Evolutionary conservation across 208 protist genomes (phyloP).

Genomic region (Trypanosomatidae sp.): DNA sequence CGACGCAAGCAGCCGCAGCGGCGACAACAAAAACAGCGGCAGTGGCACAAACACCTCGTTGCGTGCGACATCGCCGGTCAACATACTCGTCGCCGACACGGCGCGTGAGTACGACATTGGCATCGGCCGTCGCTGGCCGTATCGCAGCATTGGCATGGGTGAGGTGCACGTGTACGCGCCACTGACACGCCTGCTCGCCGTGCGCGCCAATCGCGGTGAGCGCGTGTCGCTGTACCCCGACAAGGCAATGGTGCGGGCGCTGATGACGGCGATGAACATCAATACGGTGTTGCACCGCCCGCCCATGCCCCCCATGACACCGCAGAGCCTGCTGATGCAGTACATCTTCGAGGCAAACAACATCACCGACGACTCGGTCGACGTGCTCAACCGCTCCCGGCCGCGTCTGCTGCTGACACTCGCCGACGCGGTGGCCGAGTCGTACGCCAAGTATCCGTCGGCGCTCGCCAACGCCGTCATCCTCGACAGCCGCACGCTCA

Average conservation of each 20-base stretch:
- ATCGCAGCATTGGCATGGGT: slow-evolving; percentile 55
- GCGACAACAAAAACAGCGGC: background rate
- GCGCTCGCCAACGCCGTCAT: slow-evolving; percentile 85
- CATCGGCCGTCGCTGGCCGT: slow-evolving; percentile 78
- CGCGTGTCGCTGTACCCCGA: slow-evolving; percentile 33
- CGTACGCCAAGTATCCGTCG: slow-evolving; percentile 86
- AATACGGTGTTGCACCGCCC: slow-evolving; percentile 4
- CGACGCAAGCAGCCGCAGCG: slow-evolving; percentile 9
- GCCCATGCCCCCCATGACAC: slow-evolving; percentile 8
- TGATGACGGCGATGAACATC: background rate
- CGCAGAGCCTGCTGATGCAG: slow-evolving; percentile 7
- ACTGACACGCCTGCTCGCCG: slow-evolving; percentile 42
- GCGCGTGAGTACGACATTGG: slow-evolving; percentile 37
- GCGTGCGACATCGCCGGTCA: slow-evolving; percentile 7
- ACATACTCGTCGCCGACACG: slow-evolving; percentile 63
- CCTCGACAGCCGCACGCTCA: slow-evolving; percentile 56
- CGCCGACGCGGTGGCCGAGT: slow-evolving; percentile 40
- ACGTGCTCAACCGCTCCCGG: slow-evolving; percentile 10
- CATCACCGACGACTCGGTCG: slow-evolving; percentile 19
- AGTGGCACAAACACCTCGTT: background rate
- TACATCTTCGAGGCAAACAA: slow-evolving; percentile 24
- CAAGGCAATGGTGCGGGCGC: background rate
- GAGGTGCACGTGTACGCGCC: slow-evolving; percentile 72
- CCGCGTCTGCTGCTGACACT: slow-evolving; percentile 22
- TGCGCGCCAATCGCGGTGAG: slow-evolving; percentile 39